Conservation (phyloP, 805 yeast genomes). For the Novakomyces olei region DNA sequence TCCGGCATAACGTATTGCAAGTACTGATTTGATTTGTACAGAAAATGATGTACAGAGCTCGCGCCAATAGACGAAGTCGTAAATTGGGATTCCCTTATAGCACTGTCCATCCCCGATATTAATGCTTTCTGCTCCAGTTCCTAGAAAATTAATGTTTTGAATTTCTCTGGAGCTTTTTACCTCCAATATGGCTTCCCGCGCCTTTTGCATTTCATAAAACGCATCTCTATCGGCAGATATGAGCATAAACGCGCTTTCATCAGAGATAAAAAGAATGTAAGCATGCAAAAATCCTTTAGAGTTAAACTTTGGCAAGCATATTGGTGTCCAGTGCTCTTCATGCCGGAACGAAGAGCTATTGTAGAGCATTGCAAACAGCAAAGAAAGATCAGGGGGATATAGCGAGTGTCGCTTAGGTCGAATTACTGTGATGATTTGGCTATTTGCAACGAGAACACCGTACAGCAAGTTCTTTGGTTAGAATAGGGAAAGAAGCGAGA, state of each 20-base stretch:
- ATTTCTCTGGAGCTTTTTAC: conserved; percentile 40
- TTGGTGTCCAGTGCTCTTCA: conserved; percentile 74
- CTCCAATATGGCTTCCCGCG: conserved; percentile 56
- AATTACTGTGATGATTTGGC: conserved; percentile 43
- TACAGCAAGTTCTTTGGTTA: too few relatives aligned
- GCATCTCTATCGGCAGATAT: background rate
- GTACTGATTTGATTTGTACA: conserved; percentile 46
- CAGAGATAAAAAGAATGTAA: conserved; percentile 40
- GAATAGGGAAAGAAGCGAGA: too few relatives aligned
- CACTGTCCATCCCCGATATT: conserved; percentile 18
- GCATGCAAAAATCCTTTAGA: conserved; percentile 70
- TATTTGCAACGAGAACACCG: conserved; percentile 46
- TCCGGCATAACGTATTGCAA: conserved; percentile 42
- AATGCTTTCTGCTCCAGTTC: conserved; percentile 20
- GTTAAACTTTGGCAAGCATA: conserved; percentile 80
- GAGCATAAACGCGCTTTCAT: conserved; percentile 17
- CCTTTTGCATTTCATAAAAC: conserved; percentile 41
- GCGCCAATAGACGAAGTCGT: conserved; percentile 33
- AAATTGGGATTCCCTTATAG: conserved; percentile 20
- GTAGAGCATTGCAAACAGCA: conserved; percentile 48
- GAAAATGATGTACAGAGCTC: conserved; percentile 46
- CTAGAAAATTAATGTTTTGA: conserved; percentile 28
- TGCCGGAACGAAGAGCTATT: conserved; percentile 30
- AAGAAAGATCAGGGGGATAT: conserved; percentile 51
- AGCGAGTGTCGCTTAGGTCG: conserved; percentile 60